Percentiles rank a stretch among this genome's conserved stretches.
phyloP scores from a whole-genome alignment of 768 basidiomycete species.

The Lactarius indigo region DNA sequence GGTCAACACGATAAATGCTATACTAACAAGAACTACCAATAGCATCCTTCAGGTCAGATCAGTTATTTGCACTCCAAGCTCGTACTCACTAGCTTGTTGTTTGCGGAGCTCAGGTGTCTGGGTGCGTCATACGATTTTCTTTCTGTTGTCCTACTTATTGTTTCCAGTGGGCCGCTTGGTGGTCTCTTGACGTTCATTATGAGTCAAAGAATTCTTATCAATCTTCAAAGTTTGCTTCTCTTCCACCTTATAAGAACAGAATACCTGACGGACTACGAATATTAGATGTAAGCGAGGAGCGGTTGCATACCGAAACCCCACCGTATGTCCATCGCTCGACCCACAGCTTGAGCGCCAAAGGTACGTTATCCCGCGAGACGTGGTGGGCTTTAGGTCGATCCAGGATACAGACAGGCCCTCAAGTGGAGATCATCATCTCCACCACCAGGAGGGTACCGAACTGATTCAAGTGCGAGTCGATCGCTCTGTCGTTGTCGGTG shows the following conservation, averaged over 20 bases:
- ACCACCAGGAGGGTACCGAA: constrained; percentile 12
- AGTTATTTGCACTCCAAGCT: background rate
- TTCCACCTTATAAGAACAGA: background rate
- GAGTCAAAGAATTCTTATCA: constrained; percentile 36
- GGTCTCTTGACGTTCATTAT: constrained; percentile 35
- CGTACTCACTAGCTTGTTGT: background rate
- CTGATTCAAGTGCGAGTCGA: constrained; percentile 22
- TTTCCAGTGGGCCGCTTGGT: constrained; percentile 21
- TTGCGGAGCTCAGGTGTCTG: constrained; percentile 15
- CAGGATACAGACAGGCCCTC: background rate
- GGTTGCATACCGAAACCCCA: background rate
- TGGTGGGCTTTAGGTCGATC: background rate
- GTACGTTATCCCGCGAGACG: background rate
- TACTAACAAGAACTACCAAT: constrained; percentile 28
- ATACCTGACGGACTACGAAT: background rate
- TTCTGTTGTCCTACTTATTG: background rate
- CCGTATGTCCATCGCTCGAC: background rate
- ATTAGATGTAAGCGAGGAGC: background rate
- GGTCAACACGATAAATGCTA: constrained; percentile 29
- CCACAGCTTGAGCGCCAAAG: background rate
- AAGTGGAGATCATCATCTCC: background rate
- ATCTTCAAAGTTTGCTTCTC: constrained; percentile 31
- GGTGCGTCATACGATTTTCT: background rate
- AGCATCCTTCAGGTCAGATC: constrained; percentile 22
- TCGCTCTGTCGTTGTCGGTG: constrained; percentile 7